Evolutionary conservation across 2,329 filamentous ascomycete species (phyloP).

Genomic region (Calycina herbarum): DNA sequence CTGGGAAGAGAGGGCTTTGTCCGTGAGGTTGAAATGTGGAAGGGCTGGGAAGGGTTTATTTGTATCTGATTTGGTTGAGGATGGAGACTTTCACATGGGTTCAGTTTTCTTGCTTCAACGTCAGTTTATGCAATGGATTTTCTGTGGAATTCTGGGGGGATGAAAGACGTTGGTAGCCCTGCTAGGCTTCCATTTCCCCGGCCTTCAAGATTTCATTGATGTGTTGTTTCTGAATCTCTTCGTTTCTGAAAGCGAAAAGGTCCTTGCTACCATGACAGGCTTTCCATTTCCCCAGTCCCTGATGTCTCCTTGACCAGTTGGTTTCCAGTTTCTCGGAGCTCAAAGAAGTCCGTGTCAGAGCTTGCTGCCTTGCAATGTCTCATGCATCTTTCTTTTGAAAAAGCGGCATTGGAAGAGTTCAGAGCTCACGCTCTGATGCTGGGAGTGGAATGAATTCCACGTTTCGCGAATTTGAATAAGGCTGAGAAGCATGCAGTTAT

Average conservation of each 20-base stretch:
- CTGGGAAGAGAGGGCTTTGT: not conserved
- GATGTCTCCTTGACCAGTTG: not conserved
- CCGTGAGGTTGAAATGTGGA: not conserved
- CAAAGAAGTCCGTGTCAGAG: constrained; percentile 2
- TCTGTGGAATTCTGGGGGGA: not conserved
- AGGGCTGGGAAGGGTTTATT: not conserved
- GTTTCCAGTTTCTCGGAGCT: not conserved
- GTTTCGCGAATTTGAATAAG: too few species aligned
- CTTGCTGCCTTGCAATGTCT: not conserved
- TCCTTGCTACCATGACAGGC: not conserved
- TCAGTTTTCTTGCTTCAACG: not conserved
- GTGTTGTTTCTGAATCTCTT: not conserved
- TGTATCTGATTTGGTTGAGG: not conserved
- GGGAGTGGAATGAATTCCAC: not conserved
- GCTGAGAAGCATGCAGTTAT: not conserved
- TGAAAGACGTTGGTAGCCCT: not conserved
- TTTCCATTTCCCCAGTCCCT: not conserved
- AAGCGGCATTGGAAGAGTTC: not conserved
- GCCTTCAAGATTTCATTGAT: not conserved
- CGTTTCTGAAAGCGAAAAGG: not conserved
- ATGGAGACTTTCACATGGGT: constrained; percentile 2
- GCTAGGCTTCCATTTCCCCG: not conserved
- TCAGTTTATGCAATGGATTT: not conserved
- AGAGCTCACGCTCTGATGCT: not conserved
- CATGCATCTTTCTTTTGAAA: not conserved